Evolutionary conservation across 2,329 filamentous ascomycete species (phyloP).

Genomic region (Claviceps citrina): DNA sequence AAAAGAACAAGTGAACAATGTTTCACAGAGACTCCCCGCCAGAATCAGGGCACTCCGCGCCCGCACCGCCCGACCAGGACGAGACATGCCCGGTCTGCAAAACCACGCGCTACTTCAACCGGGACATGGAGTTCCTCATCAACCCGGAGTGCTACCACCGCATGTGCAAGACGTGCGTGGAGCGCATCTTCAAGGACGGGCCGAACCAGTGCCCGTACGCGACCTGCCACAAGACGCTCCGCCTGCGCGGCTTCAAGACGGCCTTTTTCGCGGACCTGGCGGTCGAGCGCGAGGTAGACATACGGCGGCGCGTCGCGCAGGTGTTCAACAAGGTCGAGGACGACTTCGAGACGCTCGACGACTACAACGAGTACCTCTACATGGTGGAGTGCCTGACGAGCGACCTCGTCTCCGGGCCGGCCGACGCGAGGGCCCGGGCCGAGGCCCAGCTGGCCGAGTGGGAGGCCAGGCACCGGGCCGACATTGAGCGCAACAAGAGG

Average conservation of each 20-base stretch:
- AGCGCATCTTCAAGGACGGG: constrained; percentile 82
- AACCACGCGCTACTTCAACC: constrained; percentile 87
- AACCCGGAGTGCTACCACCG: constrained; percentile 98
- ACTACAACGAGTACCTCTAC: constrained; percentile 90
- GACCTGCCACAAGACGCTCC: constrained; percentile 72
- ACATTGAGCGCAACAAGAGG: constrained; percentile 47
- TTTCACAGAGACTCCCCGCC: constrained; percentile 16
- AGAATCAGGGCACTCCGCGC: constrained; percentile 6
- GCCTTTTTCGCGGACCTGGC: constrained; percentile 82
- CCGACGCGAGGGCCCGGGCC: constrained; percentile 40
- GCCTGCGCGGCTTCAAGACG: constrained; percentile 67
- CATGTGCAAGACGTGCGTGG: constrained; percentile 94
- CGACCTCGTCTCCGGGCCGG: constrained; percentile 61
- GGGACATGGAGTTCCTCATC: constrained; percentile 85
- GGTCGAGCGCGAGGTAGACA: constrained; percentile 87
- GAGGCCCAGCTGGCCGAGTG: constrained; percentile 40
- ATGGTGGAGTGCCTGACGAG: constrained; percentile 81
- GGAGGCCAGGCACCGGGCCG: constrained; percentile 54
- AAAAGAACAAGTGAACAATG: constrained; percentile 9
- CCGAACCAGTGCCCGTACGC: constrained; percentile 87
- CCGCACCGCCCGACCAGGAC: constrained; percentile 18
- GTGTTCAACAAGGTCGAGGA: constrained; percentile 83
- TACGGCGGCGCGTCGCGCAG: constrained; percentile 59
- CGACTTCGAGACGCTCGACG: constrained; percentile 71
- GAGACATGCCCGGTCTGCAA: constrained; percentile 97